These are phyloP conservation scores for Telopea speciosissima DNA, from an alignment of 177 flowering plant species.

Conservation along the genomic window DNA sequence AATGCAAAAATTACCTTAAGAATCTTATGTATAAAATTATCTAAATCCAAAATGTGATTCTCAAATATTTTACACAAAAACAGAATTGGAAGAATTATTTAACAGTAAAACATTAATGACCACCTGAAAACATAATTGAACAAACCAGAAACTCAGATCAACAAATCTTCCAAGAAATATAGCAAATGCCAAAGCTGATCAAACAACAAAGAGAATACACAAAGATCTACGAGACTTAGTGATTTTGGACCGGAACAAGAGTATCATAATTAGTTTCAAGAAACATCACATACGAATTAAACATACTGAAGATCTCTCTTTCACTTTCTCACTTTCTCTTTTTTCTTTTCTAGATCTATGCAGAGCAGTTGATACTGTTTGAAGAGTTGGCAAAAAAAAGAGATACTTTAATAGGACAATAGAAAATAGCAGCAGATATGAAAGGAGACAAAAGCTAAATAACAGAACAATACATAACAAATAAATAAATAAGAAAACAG, in stretches of 20 bases:
- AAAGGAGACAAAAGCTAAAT: too few relatives aligned
- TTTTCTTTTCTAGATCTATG: background rate
- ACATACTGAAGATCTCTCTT: constrained; percentile 4
- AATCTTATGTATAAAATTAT: too few relatives aligned
- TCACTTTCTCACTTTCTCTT: background rate
- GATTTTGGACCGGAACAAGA: background rate
- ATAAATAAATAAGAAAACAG: too few relatives aligned
- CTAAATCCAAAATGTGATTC: too few relatives aligned
- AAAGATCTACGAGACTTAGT: background rate
- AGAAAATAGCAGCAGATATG: too few relatives aligned
- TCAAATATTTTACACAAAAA: background rate
- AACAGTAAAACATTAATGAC: background rate
- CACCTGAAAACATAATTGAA: background rate
- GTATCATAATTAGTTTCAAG: background rate
- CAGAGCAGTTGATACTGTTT: background rate
- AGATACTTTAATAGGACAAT: constrained; percentile 12
- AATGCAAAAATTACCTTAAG: too few relatives aligned
- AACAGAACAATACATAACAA: too few relatives aligned
- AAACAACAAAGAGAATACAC: background rate
- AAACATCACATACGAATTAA: background rate
- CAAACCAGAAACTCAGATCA: constrained; percentile 7
- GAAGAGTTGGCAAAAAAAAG: constrained; percentile 14
- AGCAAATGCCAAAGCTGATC: background rate
- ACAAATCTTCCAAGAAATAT: background rate
- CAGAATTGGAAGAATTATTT: background rate